Base-by-base conservation (phyloP, 148 eudicot species). In the Gaultheria prostrata region DNA sequence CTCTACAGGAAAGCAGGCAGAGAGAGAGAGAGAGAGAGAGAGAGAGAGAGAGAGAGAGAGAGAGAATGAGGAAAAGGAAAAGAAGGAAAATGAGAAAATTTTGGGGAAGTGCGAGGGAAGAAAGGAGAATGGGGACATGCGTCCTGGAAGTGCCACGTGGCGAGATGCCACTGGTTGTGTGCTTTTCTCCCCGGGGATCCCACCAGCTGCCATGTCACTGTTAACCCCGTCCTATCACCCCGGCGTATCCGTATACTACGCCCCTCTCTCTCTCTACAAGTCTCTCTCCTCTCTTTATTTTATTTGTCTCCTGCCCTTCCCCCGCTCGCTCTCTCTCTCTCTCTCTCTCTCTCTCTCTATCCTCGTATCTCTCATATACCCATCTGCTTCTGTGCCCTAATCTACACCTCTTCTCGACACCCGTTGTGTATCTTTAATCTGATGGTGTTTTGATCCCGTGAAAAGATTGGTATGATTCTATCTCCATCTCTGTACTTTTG, bases 191-290 rank as follows among this genome's bases (percentile, higher is more conserved):
- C 65, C 80, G 81, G 33, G 81, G 81, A 81, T 70, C 82, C 82
- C 84, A 59, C 73, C 82, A 70, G 80, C 79, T 87, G 87, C 88
- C 85, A 78, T 89, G 90, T 86, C 89, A 86, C 86, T 87, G 69
- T 79, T 85, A 78, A 81, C 87, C 84, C 80, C 82, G 78, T 85
- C 77, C 85, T 77, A 86, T 85, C 76, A 82, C 85, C 83, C 82
- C 88, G 87, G 80, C 87, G 88, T 82, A 61, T 89, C 82, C 87
- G 86, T 82, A 82, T 87, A 56, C 75, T 83, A 80, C 81, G 80
- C 83, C 83, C 33, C 79, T 70, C 57, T 86, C 84, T 85, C 59
- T 56, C 61, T 84, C 86, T 80, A 11, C 48, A 12, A 48, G 21
- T 80, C 78, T 73, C 74, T 80, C 82, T 82, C 77, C 43, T 50